phyloP scores from a whole-genome alignment of 768 basidiomycete species.

The Leccinellum luteum region DNA sequence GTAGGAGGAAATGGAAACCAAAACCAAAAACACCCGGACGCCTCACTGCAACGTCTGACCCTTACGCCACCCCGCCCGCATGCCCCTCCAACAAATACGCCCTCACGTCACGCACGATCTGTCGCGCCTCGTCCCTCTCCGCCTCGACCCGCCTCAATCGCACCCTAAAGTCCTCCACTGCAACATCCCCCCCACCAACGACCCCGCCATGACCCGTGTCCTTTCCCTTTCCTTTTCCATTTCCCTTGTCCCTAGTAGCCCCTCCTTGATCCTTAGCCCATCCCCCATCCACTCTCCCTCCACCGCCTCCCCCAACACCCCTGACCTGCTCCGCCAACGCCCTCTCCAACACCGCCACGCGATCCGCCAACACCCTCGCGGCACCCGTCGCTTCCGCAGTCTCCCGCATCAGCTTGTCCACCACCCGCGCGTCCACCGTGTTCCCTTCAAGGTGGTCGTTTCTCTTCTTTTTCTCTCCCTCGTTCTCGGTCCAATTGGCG shows the following conservation, averaged over 20 bases:
- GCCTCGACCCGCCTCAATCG: constrained; percentile 14
- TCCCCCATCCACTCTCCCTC: background rate
- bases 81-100: constrained; percentile 15
- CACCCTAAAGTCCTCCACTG: constrained; percentile 5
- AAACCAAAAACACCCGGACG: no score
- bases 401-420: constrained; percentile 17
- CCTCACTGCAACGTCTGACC: no score
- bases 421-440: constrained; percentile 7
- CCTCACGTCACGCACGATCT: constrained; percentile 15
- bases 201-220: background rate
- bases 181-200: background rate
- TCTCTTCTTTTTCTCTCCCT: background rate
- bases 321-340: constrained; percentile 6
- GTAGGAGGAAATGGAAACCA: no score
- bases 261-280: background rate
- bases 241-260: background rate
- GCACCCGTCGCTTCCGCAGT: constrained; percentile 15
- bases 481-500: background rate
- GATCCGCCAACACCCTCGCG: constrained; percentile 19
- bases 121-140: constrained; percentile 20
- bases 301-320: background rate
- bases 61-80: background rate
- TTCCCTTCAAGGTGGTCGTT: background rate
- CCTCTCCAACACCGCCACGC: constrained; percentile 25
- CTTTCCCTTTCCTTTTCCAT: background rate